Percentiles rank a stretch among this genome's conserved stretches.
These are phyloP conservation scores for Akanthomyces lecanii DNA, from an alignment of 2,329 filamentous ascomycete genomes.

Conservation along the genomic window DNA sequence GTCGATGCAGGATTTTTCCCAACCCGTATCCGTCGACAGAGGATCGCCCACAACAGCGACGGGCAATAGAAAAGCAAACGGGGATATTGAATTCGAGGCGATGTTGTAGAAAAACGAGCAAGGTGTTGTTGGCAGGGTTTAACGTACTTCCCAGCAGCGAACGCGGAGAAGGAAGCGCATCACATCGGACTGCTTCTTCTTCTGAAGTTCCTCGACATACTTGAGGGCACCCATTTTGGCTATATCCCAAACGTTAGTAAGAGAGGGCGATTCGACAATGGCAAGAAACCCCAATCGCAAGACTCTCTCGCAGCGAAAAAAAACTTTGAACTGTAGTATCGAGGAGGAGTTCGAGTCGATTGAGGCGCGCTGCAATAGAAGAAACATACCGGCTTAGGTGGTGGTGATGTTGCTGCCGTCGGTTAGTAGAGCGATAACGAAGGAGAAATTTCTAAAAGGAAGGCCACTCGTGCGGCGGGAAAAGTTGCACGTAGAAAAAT, in stretches of 20 bases:
- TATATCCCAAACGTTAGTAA: constrained; percentile 31
- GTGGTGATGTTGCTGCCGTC: constrained; percentile 32
- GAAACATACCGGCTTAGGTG: constrained; percentile 36
- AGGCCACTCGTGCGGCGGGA: constrained; percentile 27
- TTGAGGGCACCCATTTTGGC: constrained; percentile 98
- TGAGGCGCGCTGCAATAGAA: neutral
- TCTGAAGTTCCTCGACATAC: constrained; percentile 99
- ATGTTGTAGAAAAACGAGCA: constrained; percentile 21
- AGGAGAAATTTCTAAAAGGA: constrained; percentile 28
- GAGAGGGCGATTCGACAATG: constrained; percentile 3
- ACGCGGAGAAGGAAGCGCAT: constrained; percentile 99
- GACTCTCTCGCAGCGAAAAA: neutral
- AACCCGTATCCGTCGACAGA: constrained; percentile 13
- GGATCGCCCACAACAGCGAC: constrained; percentile 16
- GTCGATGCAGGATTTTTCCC: neutral
- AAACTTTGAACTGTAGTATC: constrained; percentile 8
- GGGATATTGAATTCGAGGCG: constrained; percentile 12
- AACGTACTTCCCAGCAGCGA: constrained; percentile 99
- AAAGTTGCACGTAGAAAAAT: constrained; percentile 29
- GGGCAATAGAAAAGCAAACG: neutral
- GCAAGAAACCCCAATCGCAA: constrained; percentile 8
- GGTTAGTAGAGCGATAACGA: constrained; percentile 33
- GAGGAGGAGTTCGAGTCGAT: neutral
- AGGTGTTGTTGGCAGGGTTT: constrained; percentile 31
- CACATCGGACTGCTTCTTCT: constrained; percentile 99